Evolutionary conservation across 2,329 filamentous ascomycete genomes (phyloP).

Genomic region (Curvularia verruculosa): DNA sequence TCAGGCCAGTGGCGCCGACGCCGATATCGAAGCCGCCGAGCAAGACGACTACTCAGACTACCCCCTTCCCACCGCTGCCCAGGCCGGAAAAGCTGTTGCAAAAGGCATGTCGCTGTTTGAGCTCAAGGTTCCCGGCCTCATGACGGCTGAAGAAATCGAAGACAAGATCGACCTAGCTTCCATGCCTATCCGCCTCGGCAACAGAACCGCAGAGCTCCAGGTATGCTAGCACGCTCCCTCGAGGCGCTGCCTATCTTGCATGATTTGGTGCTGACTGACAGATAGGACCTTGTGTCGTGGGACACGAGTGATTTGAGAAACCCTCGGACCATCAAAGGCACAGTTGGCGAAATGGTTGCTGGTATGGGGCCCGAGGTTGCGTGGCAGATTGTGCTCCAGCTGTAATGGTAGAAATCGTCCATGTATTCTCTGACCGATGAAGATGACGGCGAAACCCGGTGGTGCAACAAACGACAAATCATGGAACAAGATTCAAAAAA

Average conservation of each 20-base stretch:
- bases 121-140: conserved; percentile 71
- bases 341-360: conserved; percentile 71
- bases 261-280: conserved; percentile 34
- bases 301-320: conserved; percentile 59
- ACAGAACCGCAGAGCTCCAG: conserved; percentile 39
- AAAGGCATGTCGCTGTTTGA: conserved; percentile 60
- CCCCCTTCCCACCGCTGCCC: conserved; percentile 33
- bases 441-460: too few relatives aligned
- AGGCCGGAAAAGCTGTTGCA: conserved; percentile 44
- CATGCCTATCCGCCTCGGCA: conserved; percentile 61
- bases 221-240: conserved; percentile 28
- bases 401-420: conserved; percentile 42
- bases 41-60: conserved; percentile 30
- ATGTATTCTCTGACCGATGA: not conserved
- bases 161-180: conserved; percentile 62
- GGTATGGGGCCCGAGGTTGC: conserved; percentile 67
- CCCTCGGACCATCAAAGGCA: conserved; percentile 62
- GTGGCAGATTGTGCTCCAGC: conserved; percentile 64
- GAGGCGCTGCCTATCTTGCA: not conserved
- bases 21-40: conserved; percentile 4
- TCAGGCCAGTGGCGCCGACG: not conserved
- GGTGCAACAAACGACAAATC: not conserved
- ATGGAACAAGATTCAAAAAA: too few relatives aligned
- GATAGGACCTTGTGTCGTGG: conserved; percentile 66
- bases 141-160: conserved; percentile 60